Base-by-base conservation (phyloP, 225 moss, liverwort and hornwort species). In the Marchantia paleacea region DNA sequence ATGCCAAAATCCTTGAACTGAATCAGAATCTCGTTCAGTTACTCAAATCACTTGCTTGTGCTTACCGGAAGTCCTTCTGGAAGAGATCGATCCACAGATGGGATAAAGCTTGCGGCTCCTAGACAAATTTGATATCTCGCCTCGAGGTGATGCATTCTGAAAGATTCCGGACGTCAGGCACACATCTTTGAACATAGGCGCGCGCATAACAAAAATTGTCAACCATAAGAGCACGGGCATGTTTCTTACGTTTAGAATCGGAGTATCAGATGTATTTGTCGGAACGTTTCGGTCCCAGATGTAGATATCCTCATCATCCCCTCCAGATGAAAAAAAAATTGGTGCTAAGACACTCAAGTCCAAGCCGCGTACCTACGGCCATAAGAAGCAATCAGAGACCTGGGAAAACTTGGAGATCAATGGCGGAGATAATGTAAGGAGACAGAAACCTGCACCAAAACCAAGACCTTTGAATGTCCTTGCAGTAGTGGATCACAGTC, bases 31-130 rank as follows among this genome's bases (percentile, higher is more conserved):
- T 20, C 16, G 16, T 39, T 4, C 58, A 58, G 20, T 58, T 19
- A 58, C 58, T 58, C 58, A 15, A 16, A 39, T 58, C 58, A 58
- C 48, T 65, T 28, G 25, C 24, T 60, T 69, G 39, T 75, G 55
- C 78, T 89, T 75, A 93, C 93, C 99, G 80, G 92, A 92, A 57
- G 99, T 94, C 81, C 95, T 95, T 81, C 91, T 92, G 77, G 85
- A 87, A 18, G 95, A 99, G 28, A 92, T 99, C 75, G 95, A 88
- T 75, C 95, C 99, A 55, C 92, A 86, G 55, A 99, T 92, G 3
- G 88, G 89, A 81, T 91, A 89, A 69, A 95, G 95, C 88, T 95
- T 95, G 48, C 94, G 94, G 79, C 95, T 99, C 99, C 99, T 94
- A 66, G 99, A 91, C 80, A 99, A 79, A 81, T 90, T 94, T 70